Percentiles rank a stretch among this genome's conserved stretches.
Evolutionary conservation across 148 eudicot genomes (phyloP).

Genomic region (Bassia scoparia): DNA sequence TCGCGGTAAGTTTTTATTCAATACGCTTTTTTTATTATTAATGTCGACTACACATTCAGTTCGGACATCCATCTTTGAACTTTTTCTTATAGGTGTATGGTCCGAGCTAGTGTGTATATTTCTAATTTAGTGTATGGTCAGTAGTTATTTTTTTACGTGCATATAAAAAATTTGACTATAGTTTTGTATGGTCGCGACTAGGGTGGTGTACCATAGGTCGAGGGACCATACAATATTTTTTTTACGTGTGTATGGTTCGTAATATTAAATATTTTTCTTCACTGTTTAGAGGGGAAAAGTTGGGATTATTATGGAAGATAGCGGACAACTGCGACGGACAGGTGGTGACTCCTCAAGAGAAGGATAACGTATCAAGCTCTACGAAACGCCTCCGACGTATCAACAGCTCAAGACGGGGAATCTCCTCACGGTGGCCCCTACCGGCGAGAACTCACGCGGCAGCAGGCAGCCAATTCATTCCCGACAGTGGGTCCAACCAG

Average conservation of each 20-base stretch:
- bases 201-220: background rate
- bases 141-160: too few species aligned
- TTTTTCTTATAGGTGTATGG: too few species aligned
- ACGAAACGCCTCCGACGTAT: slow-evolving; percentile 46
- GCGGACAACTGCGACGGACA: slow-evolving; percentile 58
- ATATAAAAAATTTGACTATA: too few species aligned
- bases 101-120: too few species aligned
- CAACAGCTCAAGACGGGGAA: slow-evolving; percentile 38
- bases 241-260: too few species aligned
- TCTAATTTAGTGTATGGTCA: too few species aligned
- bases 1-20: background rate
- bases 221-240: background rate
- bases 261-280: background rate
- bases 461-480: slow-evolving; percentile 48
- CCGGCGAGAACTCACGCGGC: slow-evolving; percentile 73
- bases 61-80: too few species aligned
- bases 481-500: slow-evolving; percentile 67
- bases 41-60: background rate
- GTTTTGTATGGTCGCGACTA: too few species aligned
- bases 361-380: slow-evolving; percentile 57
- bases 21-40: too few species aligned
- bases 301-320: slow-evolving; percentile 79
- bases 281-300: slow-evolving; percentile 36
- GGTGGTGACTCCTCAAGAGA: slow-evolving; percentile 72
- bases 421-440: slow-evolving; percentile 56